Evolutionary conservation across 176 grass and related monocot genomes (phyloP).

Genomic region (Lolium multiflorum): DNA sequence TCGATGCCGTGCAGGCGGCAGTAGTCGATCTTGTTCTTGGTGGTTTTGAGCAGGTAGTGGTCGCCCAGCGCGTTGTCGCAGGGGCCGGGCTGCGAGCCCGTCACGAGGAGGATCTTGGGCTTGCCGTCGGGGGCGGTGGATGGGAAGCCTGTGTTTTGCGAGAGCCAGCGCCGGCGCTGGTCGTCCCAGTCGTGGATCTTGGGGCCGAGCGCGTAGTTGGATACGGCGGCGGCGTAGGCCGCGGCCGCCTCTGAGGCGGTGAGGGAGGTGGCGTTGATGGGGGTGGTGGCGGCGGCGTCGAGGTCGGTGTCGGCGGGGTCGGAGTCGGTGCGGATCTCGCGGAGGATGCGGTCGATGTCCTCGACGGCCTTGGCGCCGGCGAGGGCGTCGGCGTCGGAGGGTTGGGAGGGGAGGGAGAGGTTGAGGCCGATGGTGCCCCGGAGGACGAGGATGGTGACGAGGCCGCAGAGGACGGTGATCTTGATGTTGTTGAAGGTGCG

Average conservation of each 20-base stretch:
- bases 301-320: slow-evolving; percentile 46
- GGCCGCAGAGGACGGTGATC: slow-evolving; percentile 87
- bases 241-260: slow-evolving; percentile 32
- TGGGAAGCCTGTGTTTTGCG: slow-evolving; percentile 66
- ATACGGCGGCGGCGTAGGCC: slow-evolving; percentile 31
- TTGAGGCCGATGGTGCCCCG: slow-evolving; percentile 79
- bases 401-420: slow-evolving; percentile 53
- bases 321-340: slow-evolving; percentile 88
- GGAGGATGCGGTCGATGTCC: slow-evolving; percentile 93
- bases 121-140: slow-evolving; percentile 50
- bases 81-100: slow-evolving; percentile 81
- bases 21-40: slow-evolving; percentile 99
- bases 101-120: slow-evolving; percentile 82
- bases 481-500: slow-evolving; percentile 98
- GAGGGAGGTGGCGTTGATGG: slow-evolving; percentile 45
- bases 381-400: slow-evolving; percentile 57
- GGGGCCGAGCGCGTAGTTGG: slow-evolving; percentile 67
- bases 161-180: slow-evolving; percentile 71
- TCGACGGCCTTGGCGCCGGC: slow-evolving; percentile 69
- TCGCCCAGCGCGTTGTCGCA: slow-evolving; percentile 90
- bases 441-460: slow-evolving; percentile 91
- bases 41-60: slow-evolving; percentile 89
- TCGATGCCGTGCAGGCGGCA: slow-evolving; percentile 88
- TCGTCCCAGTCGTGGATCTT: slow-evolving; percentile 82
- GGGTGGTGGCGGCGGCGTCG: background rate